A percentile compares a stretch with the other conserved stretches of the same genome.
These are phyloP conservation scores for Aristolochia fimbriata DNA, from an alignment of 164 flowering plant genomes.

Conservation along the genomic window DNA sequence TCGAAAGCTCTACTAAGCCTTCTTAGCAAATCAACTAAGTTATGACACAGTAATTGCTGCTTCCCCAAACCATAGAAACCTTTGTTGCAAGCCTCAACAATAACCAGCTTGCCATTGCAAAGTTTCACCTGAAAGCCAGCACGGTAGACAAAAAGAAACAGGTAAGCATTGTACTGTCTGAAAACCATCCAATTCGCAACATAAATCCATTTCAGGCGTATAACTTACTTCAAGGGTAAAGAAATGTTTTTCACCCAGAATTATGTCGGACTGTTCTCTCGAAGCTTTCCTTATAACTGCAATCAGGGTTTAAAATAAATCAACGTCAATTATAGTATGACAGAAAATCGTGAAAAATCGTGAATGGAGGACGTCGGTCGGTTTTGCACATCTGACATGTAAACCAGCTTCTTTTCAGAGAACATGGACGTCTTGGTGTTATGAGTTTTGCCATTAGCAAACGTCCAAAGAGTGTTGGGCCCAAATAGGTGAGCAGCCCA, in stretches of 20 bases:
- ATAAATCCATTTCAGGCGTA: not conserved
- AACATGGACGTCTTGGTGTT: too few species aligned
- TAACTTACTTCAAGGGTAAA: constrained; percentile 71
- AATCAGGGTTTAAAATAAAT: not conserved
- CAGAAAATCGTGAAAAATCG: too few species aligned
- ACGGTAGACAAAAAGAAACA: not conserved
- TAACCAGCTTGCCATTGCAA: constrained; percentile 79
- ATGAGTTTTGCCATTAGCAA: too few species aligned
- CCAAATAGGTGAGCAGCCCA: too few species aligned
- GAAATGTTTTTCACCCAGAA: constrained; percentile 42
- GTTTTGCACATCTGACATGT: too few species aligned
- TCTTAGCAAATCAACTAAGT: constrained; percentile 80
- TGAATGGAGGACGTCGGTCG: too few species aligned
- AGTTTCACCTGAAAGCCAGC: constrained; percentile 61
- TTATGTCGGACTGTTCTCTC: constrained; percentile 39
- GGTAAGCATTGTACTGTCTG: too few species aligned
- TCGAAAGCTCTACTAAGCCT: constrained; percentile 90
- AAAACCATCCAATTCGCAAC: not conserved
- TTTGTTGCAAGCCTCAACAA: constrained; percentile 68
- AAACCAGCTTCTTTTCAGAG: too few species aligned
- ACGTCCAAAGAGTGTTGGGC: too few species aligned
- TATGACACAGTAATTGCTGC: constrained; percentile 64
- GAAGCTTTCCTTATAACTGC: constrained; percentile 60
- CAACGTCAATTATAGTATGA: too few species aligned
- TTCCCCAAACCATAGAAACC: constrained; percentile 77